A percentile compares a stretch with the other conserved stretches of the same genome.
Conservation (phyloP, 345 rosid genomes). For the Kandelia obovata region DNA sequence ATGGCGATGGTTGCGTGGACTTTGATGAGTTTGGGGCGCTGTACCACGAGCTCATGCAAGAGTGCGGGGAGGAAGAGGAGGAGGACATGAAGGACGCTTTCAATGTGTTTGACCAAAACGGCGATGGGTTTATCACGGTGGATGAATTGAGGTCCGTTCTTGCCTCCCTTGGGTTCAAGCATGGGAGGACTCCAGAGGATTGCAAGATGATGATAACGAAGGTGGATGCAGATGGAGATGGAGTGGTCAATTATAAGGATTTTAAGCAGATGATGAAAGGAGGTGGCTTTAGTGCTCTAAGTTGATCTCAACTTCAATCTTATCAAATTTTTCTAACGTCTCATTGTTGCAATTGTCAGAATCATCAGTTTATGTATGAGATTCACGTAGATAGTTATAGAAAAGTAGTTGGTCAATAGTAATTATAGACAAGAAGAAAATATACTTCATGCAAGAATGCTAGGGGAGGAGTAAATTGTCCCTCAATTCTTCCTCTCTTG, state of each 20-base stretch:
- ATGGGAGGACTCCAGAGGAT: slow-evolving; percentile 65
- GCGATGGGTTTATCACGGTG: slow-evolving; percentile 79
- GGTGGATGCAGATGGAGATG: slow-evolving; percentile 90
- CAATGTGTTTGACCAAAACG: slow-evolving; percentile 74
- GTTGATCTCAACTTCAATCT: background rate
- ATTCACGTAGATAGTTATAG: background rate
- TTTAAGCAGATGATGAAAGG: slow-evolving; percentile 45
- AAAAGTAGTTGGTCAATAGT: slow-evolving; percentile 2
- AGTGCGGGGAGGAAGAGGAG: slow-evolving; percentile 29
- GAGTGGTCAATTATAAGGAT: slow-evolving; percentile 50
- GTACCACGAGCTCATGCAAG: slow-evolving; percentile 54
- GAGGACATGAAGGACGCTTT: slow-evolving; percentile 82
- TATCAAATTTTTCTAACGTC: background rate
- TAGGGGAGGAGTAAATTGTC: no score
- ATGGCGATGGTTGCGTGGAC: slow-evolving; percentile 38
- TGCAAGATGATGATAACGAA: slow-evolving; percentile 71
- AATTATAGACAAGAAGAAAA: background rate
- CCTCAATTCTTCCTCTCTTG: no score
- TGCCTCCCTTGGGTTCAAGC: slow-evolving; percentile 70
- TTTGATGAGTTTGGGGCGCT: slow-evolving; percentile 65
- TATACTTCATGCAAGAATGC: no score
- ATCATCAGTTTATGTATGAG: background rate
- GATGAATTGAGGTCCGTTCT: slow-evolving; percentile 74
- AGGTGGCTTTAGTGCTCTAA: slow-evolving; percentile 23
- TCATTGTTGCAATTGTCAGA: background rate